Evolutionary conservation across 2,329 filamentous ascomycete genomes (phyloP), one percentile per base, ranked within the genome.

Genomic region (Stagonosporopsis chrysanthemi): DNA sequence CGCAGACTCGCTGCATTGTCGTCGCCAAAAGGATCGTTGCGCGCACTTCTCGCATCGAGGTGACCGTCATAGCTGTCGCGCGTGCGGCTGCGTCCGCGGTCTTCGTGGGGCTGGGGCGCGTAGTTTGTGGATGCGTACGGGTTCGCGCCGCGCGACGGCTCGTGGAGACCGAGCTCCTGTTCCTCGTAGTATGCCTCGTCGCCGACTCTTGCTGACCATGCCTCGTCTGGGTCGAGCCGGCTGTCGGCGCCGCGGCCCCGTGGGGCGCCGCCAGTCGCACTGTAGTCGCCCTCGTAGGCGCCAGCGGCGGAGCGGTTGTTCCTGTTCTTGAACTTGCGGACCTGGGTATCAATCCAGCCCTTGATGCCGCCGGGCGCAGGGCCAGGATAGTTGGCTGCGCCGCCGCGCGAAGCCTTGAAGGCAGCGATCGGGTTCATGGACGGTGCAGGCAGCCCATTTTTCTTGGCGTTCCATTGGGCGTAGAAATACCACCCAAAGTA

Each of bases 201-300:
- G 56, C 90, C 90, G 4, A 96, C 90, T 58, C 90, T 82, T 62
- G 90, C 79, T 78, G 95, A 91, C 92, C 92, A 96, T 2, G 91
- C 90, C 70, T 93, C 90, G 72, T 96, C 91, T 1, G 90, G 90
- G 69, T 95, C 91, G 42, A 92, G 83, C 1, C 88, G 86, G 73
- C 90, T 88, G 40, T 61, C 71, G 49, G 65, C 69, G 42, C 79
- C 78, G 28, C 75, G 71, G 52, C 79, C 78, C 46, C 79, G 75
- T 17, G 72, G 72, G 29, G 57, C 55, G 41, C 62, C 60, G 14
- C 70, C 73, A 54, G 69, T 68, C 47, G 75, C 67, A 15, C 49
- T 76, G 57, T 75, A 78, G 5, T 83, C 78, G 67, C 92, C 90
- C 79, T 92, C 90, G 79, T 92, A 92, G 43, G 88, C 88, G 63